Conservation (phyloP, 2,329 filamentous ascomycete species). For the Stagonosporopsis cucurbitacearum region DNA sequence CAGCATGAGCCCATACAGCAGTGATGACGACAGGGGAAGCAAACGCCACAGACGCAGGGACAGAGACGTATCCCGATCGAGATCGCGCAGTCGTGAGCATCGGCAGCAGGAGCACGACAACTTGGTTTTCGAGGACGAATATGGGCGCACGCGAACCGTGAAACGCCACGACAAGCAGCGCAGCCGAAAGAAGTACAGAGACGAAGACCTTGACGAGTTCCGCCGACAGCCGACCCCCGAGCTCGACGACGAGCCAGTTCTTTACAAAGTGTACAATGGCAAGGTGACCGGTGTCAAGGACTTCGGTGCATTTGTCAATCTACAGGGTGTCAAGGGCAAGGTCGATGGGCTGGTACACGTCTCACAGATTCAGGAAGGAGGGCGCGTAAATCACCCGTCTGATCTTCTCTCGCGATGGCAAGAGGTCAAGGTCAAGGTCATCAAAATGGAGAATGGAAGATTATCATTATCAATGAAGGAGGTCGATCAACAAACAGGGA, state of each 20-base stretch:
- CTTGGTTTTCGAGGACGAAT: slow-evolving; percentile 65
- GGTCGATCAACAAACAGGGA: slow-evolving; percentile 87
- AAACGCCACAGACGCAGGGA: slow-evolving; percentile 54
- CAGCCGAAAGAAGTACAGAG: slow-evolving; percentile 44
- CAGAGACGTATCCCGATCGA: slow-evolving; percentile 59
- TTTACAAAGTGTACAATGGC: slow-evolving; percentile 89
- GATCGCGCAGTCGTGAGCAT: slow-evolving; percentile 58
- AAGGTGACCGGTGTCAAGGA: slow-evolving; percentile 92
- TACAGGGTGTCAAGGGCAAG: slow-evolving; percentile 85
- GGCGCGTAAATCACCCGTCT: slow-evolving; percentile 88
- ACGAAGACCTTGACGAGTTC: slow-evolving; percentile 64
- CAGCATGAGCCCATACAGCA: slow-evolving; percentile 63
- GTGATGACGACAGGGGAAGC: slow-evolving; percentile 50
- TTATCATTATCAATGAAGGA: slow-evolving; percentile 97
- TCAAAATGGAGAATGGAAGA: slow-evolving; percentile 80
- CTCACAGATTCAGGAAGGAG: slow-evolving; percentile 83
- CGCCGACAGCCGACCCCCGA: slow-evolving; percentile 72
- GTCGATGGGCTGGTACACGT: slow-evolving; percentile 94
- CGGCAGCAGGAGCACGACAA: slow-evolving; percentile 57
- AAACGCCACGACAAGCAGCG: slow-evolving; percentile 53
- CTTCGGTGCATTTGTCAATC: slow-evolving; percentile 92
- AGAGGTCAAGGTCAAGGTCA: slow-evolving; percentile 88
- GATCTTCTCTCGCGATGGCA: slow-evolving; percentile 84
- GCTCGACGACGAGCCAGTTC: slow-evolving; percentile 78
- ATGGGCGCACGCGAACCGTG: slow-evolving; percentile 56